A percentile compares a stretch with the other conserved stretches of the same genome.
phyloP scores from a whole-genome alignment of 1,284 basidiomycete genomes.

The Porogramme epimiltina region DNA sequence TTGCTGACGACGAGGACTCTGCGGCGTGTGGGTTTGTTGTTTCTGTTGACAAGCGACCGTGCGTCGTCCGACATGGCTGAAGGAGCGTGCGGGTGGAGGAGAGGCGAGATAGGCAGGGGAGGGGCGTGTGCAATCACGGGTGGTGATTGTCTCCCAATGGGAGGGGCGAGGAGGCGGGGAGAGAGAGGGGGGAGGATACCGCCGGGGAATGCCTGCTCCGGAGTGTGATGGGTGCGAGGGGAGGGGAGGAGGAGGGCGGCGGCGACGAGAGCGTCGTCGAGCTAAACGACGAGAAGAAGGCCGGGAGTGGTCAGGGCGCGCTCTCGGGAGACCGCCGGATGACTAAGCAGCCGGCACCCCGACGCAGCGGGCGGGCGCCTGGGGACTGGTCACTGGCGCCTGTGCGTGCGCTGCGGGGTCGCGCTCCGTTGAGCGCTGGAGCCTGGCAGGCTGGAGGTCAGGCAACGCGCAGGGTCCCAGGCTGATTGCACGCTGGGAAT shows the following conservation, averaged over 20 bases:
- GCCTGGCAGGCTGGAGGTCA: too few relatives aligned
- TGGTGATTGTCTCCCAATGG: slow-evolving; percentile 7
- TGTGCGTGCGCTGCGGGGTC: too few relatives aligned
- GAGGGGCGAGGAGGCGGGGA: slow-evolving; percentile 9
- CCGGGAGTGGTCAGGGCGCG: slow-evolving; percentile 25
- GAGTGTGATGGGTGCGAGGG: not conserved
- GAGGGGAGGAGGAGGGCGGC: slow-evolving; percentile 2
- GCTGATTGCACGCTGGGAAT: too few relatives aligned
- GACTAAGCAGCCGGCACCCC: slow-evolving; percentile 26
- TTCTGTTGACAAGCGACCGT: slow-evolving; percentile 33
- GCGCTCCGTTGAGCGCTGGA: too few relatives aligned
- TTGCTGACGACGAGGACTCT: slow-evolving; percentile 60
- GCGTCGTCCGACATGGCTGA: slow-evolving; percentile 45
- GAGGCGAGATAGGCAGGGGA: slow-evolving; percentile 1
- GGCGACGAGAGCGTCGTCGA: slow-evolving; percentile 24
- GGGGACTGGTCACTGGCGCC: too few relatives aligned
- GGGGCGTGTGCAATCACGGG: slow-evolving; percentile 21
- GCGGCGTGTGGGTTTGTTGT: slow-evolving; percentile 13
- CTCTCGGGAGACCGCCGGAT: slow-evolving; percentile 15
- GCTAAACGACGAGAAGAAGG: slow-evolving; percentile 25
- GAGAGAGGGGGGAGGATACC: slow-evolving; percentile 13
- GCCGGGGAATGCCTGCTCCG: slow-evolving; percentile 17
- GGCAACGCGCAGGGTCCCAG: too few relatives aligned
- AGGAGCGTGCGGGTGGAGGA: not conserved
- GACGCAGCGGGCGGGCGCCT: slow-evolving; percentile 2